A percentile compares a stretch with the other conserved stretches of the same genome.
phyloP scores from a whole-genome alignment of 176 grass and related monocot genomes.

The Musa acuminata region DNA sequence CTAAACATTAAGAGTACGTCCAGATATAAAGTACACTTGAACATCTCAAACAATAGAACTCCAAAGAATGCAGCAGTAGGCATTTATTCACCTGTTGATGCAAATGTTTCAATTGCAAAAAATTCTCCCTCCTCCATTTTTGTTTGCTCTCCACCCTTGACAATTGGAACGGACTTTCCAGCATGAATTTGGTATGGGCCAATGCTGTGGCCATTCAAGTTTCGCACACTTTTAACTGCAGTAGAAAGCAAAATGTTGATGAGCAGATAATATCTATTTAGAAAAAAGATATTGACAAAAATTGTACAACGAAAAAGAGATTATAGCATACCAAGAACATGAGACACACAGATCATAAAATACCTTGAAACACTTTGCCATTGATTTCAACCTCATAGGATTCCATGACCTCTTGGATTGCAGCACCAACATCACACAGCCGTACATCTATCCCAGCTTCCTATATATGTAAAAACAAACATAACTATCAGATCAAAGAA shows the following conservation, averaged over 20 bases:
- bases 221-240: slow-evolving; percentile 91
- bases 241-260: slow-evolving; percentile 1
- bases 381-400: slow-evolving; percentile 99
- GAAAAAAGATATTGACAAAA: background rate
- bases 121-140: slow-evolving; percentile 99
- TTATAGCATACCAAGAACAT: background rate
- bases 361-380: slow-evolving; percentile 96
- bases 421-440: slow-evolving; percentile 93
- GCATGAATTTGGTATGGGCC: slow-evolving; percentile 96
- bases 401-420: slow-evolving; percentile 98
- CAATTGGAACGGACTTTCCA: slow-evolving; percentile 87
- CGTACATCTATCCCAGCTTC: slow-evolving; percentile 97
- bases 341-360: slow-evolving; percentile 3
- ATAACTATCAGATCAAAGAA: background rate
- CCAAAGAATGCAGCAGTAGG: background rate
- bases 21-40: background rate
- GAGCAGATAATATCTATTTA: background rate
- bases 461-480: slow-evolving; percentile 22
- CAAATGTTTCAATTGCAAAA: slow-evolving; percentile 97
- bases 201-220: slow-evolving; percentile 97
- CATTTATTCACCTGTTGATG: slow-evolving; percentile 60
- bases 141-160: slow-evolving; percentile 95
- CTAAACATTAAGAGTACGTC: background rate
- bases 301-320: background rate
- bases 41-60: background rate